phyloP scores from a whole-genome alignment of 1,284 basidiomycete species.

The Malassezia sp. region DNA sequence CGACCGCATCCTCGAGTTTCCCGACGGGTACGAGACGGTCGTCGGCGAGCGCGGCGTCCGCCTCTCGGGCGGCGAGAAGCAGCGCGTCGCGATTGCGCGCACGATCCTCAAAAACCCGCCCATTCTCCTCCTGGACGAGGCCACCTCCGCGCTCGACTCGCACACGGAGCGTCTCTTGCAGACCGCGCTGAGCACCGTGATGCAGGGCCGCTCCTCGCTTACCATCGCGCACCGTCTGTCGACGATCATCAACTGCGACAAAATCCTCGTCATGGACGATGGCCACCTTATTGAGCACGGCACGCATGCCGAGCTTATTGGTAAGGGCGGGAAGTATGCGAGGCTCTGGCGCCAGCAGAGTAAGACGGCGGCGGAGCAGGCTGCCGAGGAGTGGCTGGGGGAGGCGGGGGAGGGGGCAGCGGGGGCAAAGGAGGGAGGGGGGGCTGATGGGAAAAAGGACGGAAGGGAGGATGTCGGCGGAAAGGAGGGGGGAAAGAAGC shows the following conservation, averaged over 20 bases:
- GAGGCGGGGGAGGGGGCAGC: background rate
- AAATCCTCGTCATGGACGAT: slow-evolving; percentile 36
- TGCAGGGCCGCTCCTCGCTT: slow-evolving; percentile 41
- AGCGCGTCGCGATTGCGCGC: slow-evolving; percentile 72
- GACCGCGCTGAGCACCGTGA: slow-evolving; percentile 34
- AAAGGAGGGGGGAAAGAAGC: too few species aligned
- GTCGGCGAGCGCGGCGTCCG: slow-evolving; percentile 72
- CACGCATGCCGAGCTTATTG: slow-evolving; percentile 38
- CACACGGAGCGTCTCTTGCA: slow-evolving; percentile 41
- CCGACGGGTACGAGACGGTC: slow-evolving; percentile 63
- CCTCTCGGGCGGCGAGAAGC: slow-evolving; percentile 59
- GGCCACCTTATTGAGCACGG: slow-evolving; percentile 35
- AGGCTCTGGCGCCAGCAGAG: slow-evolving; percentile 44
- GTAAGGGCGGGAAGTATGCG: slow-evolving; percentile 27
- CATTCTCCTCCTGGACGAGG: slow-evolving; percentile 69
- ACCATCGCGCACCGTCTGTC: slow-evolving; percentile 45
- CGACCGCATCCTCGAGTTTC: slow-evolving; percentile 53
- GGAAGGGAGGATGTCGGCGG: too few species aligned
- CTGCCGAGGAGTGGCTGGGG: slow-evolving; percentile 16
- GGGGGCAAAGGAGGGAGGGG: background rate
- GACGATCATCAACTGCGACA: slow-evolving; percentile 44
- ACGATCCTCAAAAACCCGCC: slow-evolving; percentile 76
- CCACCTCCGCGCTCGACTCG: slow-evolving; percentile 53
- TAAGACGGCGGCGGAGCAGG: slow-evolving; percentile 42
- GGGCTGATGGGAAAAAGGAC: too few species aligned